phyloP scores from a whole-genome alignment of 352 stramenopile species.

The Blastocystis hominis region DNA sequence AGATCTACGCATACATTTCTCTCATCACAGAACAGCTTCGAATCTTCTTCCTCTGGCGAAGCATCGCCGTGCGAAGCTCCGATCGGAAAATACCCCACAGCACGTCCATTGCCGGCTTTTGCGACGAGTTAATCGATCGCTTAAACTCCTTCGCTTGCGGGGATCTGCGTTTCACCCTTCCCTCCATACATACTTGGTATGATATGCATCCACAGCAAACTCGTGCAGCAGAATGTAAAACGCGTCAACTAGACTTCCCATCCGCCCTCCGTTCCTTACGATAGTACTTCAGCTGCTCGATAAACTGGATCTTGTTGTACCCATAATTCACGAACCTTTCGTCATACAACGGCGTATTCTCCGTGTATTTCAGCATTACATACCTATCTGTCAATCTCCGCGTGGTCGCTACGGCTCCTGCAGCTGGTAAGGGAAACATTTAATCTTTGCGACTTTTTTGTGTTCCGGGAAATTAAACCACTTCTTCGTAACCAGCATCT shows the following conservation, averaged over 20 bases:
- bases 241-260: not conserved
- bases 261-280: not conserved
- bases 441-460: not conserved
- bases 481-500: not conserved
- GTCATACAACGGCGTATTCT: constrained; percentile 9
- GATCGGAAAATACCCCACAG: constrained; percentile 33
- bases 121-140: not conserved
- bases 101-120: constrained; percentile 42
- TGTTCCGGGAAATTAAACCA: constrained; percentile 4
- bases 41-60: not conserved
- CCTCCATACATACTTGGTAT: not conserved
- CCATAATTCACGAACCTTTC: constrained; percentile 57
- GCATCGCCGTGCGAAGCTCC: not conserved
- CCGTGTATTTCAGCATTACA: constrained; percentile 29
- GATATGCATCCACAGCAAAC: constrained; percentile 35
- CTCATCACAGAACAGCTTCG: not conserved
- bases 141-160: constrained; percentile 12
- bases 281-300: constrained; percentile 18
- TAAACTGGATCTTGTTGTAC: constrained; percentile 57
- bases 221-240: constrained; percentile 34
- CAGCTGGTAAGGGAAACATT: not conserved
- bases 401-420: not conserved
- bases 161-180: not conserved
- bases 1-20: not conserved
- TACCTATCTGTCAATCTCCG: not conserved